Base-by-base conservation (phyloP, 208 protist genomes). In the Leishmania guyanensis region DNA sequence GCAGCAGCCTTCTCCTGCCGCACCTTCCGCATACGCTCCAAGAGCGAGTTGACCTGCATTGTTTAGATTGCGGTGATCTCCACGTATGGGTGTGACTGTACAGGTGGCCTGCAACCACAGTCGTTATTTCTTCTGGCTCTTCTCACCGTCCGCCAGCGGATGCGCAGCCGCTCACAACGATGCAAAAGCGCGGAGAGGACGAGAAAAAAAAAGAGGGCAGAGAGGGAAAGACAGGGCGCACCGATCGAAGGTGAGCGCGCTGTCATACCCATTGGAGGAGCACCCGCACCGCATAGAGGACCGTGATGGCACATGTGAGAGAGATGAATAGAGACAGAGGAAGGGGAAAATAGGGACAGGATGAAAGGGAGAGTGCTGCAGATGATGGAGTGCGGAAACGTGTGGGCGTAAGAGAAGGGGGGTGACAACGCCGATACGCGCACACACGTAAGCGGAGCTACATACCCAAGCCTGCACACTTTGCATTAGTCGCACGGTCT, bases 11-110 rank as follows among this genome's bases (percentile, higher is more conserved):
- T 82, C 79, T 89, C 81, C 77, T 91, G 85, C 33, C 82, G 83
- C 80, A 85, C 76, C 83, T 86, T 86, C 53, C 88, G 85, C 83
- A 91, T 88, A 17, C 81, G 79, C 78, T 91, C 88, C 26, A 91
- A 75, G 5, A 89, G 48, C 22, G 80, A 82, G 70, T 81, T 88
- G 78, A 88, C 81, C 62, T 84, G 74, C 77, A 83, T 82, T 22
- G 53, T 53, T 43, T 43, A 16, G 69, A 3, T 8, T 22, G 26
- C 26, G 48, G 46, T 54, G 9, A 22, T 1, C 69, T 53, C 46
- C 2, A 73, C 46, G 69, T 73, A 62, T 64, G 29, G 9, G 51
- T 62, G n/a, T 60, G 10, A 29, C 46, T 14, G 29, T n/a, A 29
- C 58, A n/a, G 33, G 33, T 29, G 33, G 12, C 66, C 36, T 50